Base-by-base conservation (phyloP, 202 grass and related monocot genomes). In the Musa balbisiana region DNA sequence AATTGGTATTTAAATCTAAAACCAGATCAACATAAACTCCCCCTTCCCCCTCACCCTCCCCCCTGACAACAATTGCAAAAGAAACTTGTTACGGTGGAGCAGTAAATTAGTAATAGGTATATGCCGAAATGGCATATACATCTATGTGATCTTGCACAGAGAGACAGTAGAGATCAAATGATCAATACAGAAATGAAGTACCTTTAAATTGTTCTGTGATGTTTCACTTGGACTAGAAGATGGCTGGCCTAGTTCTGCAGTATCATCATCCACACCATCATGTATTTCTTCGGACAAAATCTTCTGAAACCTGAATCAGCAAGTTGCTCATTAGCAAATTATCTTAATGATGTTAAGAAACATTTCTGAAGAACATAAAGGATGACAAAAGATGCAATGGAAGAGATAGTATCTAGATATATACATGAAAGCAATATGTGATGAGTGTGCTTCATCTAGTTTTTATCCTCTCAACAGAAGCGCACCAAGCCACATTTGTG, bases 391-490 rank as follows among this genome's bases (percentile, higher is more conserved):
- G 24, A 33, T 65, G 63, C 23, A 55, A 58, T 62, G 33, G 8
- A 71, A 72, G 23, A 43, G 78, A 29, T 20, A 59, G 60, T 54
- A 55, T 26, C 49, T 14, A 86, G 68, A 87, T n/a, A 63, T 80
- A 83, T 83, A 97, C 87, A 59, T 55, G 84, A 51, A 92, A 97
- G 74, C 89, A 74, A 91, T 97, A 64, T 89, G 79, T 72, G 75
- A 73, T 80, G 91, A 90, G 19, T 97, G 88, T 97, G 89, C 81
- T 76, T 91, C 73, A 79, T 97, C 93, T 67, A 91, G 78, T 43
- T 97, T 90, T 77, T 87, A 54, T 87, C 85, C 85, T 87, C 62
- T 70, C 51, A 82, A 64, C n/a, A 8, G 2, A 25, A n/a, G 55
- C 1, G 50, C 29, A 69, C 53, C 8, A 25, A 58, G 9, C 29